A percentile compares a stretch with the other conserved stretches of the same genome.
phyloP scores from a whole-genome alignment of 768 basidiomycete genomes.

The Sporobolomyces phaffii region DNA sequence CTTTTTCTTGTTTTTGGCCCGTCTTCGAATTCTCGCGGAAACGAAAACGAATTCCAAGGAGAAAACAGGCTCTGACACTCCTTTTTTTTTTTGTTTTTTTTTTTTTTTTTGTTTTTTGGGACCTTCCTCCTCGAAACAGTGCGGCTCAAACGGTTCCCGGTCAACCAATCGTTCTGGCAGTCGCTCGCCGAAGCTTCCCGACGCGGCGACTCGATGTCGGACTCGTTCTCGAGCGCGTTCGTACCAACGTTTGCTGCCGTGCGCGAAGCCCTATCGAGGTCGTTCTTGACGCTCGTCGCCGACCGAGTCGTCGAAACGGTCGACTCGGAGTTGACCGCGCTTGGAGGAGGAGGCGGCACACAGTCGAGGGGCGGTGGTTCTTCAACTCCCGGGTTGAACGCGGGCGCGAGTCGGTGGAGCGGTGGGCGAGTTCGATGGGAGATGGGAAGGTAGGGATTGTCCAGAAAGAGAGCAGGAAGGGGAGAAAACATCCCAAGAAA shows the following conservation, averaged over 20 bases:
- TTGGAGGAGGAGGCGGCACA: not conserved
- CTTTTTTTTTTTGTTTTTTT: not conserved
- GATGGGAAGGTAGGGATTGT: too few relatives aligned
- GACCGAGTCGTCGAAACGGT: slow-evolving; percentile 6
- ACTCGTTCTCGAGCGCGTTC: slow-evolving; percentile 10
- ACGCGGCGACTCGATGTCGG: slow-evolving; percentile 40
- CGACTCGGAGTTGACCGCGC: not conserved
- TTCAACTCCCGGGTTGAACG: not conserved
- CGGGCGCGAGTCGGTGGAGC: not conserved
- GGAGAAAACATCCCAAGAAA: not conserved
- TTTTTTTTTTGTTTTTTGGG: not conserved
- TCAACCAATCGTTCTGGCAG: slow-evolving; percentile 39
- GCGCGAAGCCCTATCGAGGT: not conserved
- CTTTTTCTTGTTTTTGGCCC: too few relatives aligned
- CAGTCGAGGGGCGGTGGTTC: not conserved
- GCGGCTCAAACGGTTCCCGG: slow-evolving; percentile 39
- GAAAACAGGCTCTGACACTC: not conserved
- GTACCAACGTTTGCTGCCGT: not conserved
- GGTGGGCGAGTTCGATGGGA: not conserved
- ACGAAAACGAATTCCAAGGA: too few relatives aligned
- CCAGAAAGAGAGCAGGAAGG: too few relatives aligned
- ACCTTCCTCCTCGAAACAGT: too few relatives aligned
- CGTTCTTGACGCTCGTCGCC: slow-evolving; percentile 4
- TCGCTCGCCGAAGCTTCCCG: slow-evolving; percentile 29
- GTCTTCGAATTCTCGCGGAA: too few relatives aligned